phyloP scores from a whole-genome alignment of 352 stramenopile species.

The Globisporangium acanthophoron region DNA sequence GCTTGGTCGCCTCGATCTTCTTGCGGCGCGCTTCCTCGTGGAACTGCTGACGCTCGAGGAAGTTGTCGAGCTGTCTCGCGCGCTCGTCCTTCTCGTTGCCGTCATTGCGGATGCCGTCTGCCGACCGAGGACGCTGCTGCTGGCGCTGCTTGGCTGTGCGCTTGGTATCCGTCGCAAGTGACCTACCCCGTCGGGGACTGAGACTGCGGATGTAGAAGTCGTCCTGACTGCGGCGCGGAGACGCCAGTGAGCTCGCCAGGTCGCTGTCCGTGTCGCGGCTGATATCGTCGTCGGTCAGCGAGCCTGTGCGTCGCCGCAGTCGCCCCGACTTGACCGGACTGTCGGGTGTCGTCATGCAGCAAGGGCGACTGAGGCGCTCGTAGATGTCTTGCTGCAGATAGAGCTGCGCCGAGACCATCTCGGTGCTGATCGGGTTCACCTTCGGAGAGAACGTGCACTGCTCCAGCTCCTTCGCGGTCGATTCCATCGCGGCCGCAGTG shows the following conservation, averaged over 20 bases:
- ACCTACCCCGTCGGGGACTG: constrained; percentile 8
- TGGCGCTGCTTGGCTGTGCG: background rate
- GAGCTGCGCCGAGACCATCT: constrained; percentile 80
- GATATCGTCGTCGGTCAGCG: constrained; percentile 15
- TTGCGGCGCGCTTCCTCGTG: constrained; percentile 62
- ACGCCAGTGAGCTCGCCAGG: constrained; percentile 11
- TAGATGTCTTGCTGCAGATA: constrained; percentile 86
- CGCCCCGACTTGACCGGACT: constrained; percentile 4
- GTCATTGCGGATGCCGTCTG: constrained; percentile 30
- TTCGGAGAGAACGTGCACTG: constrained; percentile 79
- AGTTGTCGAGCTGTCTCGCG: constrained; percentile 51
- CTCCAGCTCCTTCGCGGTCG: constrained; percentile 50
- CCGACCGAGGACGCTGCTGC: constrained; percentile 44
- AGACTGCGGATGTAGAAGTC: constrained; percentile 41
- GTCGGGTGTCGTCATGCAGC: constrained; percentile 16
- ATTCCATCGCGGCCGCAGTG: constrained; percentile 52
- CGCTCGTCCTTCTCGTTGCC: constrained; percentile 49
- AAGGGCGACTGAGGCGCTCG: constrained; percentile 69
- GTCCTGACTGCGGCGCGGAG: constrained; percentile 33
- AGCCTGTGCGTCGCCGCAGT: constrained; percentile 14
- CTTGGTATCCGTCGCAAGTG: constrained; percentile 3
- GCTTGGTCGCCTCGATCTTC: constrained; percentile 56
- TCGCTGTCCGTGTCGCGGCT: constrained; percentile 18
- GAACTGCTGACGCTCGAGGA: constrained; percentile 70
- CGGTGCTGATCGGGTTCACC: constrained; percentile 63